phyloP scores from a whole-genome alignment of 1,284 basidiomycete species.

The Pterula multifida region DNA sequence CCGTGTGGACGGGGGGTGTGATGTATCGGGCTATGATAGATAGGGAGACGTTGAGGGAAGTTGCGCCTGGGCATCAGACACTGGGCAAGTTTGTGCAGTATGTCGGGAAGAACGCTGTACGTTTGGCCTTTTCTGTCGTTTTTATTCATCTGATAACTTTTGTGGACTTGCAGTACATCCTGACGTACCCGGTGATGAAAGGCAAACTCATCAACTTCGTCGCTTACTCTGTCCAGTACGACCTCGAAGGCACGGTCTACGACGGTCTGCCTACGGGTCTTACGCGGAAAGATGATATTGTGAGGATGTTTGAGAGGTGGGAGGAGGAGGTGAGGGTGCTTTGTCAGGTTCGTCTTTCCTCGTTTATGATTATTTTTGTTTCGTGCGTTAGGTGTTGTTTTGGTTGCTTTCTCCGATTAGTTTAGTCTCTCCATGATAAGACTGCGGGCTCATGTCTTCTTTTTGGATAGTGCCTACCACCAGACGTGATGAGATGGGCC shows the following conservation, averaged over 20 bases:
- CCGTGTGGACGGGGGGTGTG: constrained; percentile 20
- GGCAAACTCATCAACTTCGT: constrained; percentile 19
- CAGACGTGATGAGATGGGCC: constrained; percentile 17
- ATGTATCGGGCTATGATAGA: constrained; percentile 19
- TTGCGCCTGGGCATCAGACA: constrained; percentile 16
- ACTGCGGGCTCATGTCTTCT: too few relatives aligned
- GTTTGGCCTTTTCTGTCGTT: neutral
- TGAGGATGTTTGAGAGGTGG: neutral
- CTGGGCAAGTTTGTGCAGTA: constrained; percentile 19
- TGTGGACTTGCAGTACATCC: constrained; percentile 12
- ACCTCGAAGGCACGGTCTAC: constrained; percentile 18
- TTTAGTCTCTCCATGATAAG: too few relatives aligned
- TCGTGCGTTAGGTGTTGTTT: neutral
- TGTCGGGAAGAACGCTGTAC: constrained; percentile 20
- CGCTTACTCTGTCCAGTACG: constrained; percentile 15
- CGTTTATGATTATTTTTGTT: neutral
- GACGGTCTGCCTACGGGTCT: neutral
- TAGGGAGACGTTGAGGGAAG: constrained; percentile 13
- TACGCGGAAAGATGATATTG: neutral
- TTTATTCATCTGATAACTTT: neutral
- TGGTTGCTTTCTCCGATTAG: too few relatives aligned
- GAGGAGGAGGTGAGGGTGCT: neutral
- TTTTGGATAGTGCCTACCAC: neutral
- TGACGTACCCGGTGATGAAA: constrained; percentile 15
- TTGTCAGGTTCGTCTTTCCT: neutral